Base-by-base conservation (phyloP, 352 stramenopile species). In the Hyaloperonospora brassicae region DNA sequence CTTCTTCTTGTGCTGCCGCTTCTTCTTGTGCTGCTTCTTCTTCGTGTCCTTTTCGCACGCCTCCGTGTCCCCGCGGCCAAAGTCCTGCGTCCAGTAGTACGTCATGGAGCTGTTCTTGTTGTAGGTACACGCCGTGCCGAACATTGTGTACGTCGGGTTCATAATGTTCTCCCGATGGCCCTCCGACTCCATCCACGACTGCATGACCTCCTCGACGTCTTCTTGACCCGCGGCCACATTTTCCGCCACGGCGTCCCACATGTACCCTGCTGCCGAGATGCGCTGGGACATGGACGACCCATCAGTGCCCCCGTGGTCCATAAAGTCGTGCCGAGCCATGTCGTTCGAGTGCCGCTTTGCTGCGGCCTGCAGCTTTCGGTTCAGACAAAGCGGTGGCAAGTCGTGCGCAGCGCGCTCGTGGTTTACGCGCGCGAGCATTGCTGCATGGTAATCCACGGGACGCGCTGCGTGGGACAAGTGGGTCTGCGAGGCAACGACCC, bases 11-110 rank as follows among this genome's bases (percentile, higher is more conserved):
- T n/a, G n/a, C n/a, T n/a, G n/a, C n/a, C n/a, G n/a, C n/a, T n/a
- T n/a, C n/a, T n/a, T n/a, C n/a, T n/a, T n/a, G n/a, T n/a, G n/a
- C n/a, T n/a, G n/a, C n/a, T n/a, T n/a, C n/a, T n/a, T n/a, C n/a
- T n/a, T n/a, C n/a, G n/a, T n/a, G n/a, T n/a, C n/a, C n/a, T n/a
- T n/a, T n/a, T 76, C 68, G 45, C 61, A 73, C 9, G 7, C 31
- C 40, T 83, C 65, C 4, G 21, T 56, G 31, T 9, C 35, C 35
- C 70, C 50, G 0, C 35, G 48, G 22, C 51, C 68, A 52, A 81
- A 86, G 55, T 77, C 55, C 53, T 82, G 62, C 34, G 67, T 82
- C 69, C 72, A 82, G 59, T 70, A 82, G 57, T 73, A 51, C 10
- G 57, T 45, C 57, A 54, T 45, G 52, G 69, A 74, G 22, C 36